These are phyloP conservation scores for Crataegus laevigata DNA, from an alignment of 306 rosid species.

Conservation along the genomic window DNA sequence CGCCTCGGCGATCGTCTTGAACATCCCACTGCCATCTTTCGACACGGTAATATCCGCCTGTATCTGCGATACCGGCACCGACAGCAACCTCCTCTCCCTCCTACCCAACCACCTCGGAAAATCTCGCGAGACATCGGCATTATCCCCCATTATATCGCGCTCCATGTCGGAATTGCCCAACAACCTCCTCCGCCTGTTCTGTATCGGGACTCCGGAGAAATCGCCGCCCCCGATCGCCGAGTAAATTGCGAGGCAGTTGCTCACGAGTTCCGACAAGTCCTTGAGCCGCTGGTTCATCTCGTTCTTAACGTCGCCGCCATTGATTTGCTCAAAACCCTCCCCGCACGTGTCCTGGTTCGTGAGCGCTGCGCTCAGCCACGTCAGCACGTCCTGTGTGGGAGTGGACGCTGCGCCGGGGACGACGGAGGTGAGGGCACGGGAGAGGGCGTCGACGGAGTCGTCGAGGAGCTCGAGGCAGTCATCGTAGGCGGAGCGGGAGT, in stretches of 20 bases:
- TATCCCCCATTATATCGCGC: constrained; percentile 16
- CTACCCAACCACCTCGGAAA: constrained; percentile 65
- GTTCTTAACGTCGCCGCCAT: constrained; percentile 35
- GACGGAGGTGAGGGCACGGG: constrained; percentile 41
- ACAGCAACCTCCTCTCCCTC: constrained; percentile 59
- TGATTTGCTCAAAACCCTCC: constrained; percentile 46
- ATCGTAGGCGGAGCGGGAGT: constrained; percentile 47
- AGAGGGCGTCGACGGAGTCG: constrained; percentile 61
- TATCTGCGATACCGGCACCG: constrained; percentile 34
- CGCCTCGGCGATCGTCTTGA: constrained; percentile 61
- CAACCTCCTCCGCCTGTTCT: constrained; percentile 42
- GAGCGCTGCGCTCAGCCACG: constrained; percentile 86
- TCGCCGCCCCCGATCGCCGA: constrained; percentile 33
- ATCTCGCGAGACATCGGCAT: constrained; percentile 16
- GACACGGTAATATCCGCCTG: constrained; percentile 77
- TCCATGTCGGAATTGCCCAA: constrained; percentile 20
- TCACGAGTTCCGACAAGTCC: constrained; percentile 64
- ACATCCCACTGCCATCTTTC: constrained; percentile 57
- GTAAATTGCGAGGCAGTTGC: constrained; percentile 76
- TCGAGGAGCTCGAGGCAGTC: constrained; percentile 86
- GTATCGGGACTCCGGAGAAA: constrained; percentile 74
- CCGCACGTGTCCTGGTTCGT: constrained; percentile 85
- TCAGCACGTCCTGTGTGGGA: constrained; percentile 46
- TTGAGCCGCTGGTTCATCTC: constrained; percentile 35
- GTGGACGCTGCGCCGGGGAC: neutral